These are phyloP conservation scores for Stephania cephalantha DNA, from an alignment of 164 flowering plant genomes.

Conservation along the genomic window DNA sequence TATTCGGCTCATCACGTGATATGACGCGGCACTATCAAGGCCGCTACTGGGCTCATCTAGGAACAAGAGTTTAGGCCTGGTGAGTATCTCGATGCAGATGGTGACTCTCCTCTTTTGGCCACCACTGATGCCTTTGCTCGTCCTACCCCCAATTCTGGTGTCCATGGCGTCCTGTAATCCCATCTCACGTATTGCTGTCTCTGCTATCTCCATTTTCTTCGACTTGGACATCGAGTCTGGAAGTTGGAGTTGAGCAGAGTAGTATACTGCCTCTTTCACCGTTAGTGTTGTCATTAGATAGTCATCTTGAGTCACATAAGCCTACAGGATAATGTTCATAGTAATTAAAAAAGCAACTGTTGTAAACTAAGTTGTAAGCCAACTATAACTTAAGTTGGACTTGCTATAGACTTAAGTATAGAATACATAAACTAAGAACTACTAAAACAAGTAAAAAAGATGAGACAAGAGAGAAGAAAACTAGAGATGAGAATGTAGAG, in stretches of 20 bases:
- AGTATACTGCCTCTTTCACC: constrained; percentile 50
- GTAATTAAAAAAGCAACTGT: no score
- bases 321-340: not conserved
- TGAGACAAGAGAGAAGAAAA: no score
- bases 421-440: no score
- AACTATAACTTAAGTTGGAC: no score
- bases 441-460: no score
- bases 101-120: constrained; percentile 64
- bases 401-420: no score
- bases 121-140: constrained; percentile 46
- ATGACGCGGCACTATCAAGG: constrained; percentile 66
- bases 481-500: no score
- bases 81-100: constrained; percentile 50
- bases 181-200: constrained; percentile 48
- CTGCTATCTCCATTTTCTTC: constrained; percentile 42
- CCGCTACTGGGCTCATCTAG: constrained; percentile 76
- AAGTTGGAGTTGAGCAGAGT: constrained; percentile 58
- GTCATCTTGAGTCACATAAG: constrained; percentile 64
- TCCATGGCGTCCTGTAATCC: constrained; percentile 48
- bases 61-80: constrained; percentile 46
- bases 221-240: constrained; percentile 39
- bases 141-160: constrained; percentile 53
- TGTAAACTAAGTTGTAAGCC: no score
- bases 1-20: constrained; percentile 39
- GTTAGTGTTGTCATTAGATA: constrained; percentile 42